These are phyloP conservation scores for Phytomonas sp. DNA, from an alignment of 208 protist genomes.

Conservation along the genomic window DNA sequence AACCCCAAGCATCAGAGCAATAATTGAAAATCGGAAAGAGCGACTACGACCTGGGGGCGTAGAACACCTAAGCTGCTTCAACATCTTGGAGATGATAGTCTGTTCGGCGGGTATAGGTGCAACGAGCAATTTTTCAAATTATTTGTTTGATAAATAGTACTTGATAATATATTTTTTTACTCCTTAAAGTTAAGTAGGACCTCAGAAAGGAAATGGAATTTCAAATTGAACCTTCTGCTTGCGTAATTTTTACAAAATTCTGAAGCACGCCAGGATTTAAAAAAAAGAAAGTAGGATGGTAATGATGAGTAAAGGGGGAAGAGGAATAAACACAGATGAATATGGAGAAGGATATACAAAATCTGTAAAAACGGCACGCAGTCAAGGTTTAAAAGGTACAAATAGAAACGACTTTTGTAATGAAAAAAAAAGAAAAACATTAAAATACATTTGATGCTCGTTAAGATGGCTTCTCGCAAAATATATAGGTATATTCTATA, in stretches of 20 bases:
- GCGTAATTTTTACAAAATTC: background rate
- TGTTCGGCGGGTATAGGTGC: background rate
- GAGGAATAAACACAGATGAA: background rate
- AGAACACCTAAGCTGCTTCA: background rate
- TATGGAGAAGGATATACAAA: background rate
- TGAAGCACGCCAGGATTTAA: background rate
- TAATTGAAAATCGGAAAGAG: background rate
- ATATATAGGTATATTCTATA: background rate
- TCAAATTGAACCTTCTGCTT: background rate
- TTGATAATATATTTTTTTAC: background rate
- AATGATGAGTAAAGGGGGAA: background rate
- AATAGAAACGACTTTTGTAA: background rate
- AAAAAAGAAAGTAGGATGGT: slow-evolving; percentile 7
- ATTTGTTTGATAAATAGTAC: background rate
- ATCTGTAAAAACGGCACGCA: background rate
- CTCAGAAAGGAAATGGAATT: background rate
- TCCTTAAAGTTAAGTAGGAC: background rate
- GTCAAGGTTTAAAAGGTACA: background rate
- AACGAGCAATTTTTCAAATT: background rate
- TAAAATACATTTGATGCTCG: background rate
- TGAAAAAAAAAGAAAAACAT: background rate
- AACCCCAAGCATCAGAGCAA: background rate
- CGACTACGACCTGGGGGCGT: background rate
- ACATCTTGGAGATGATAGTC: background rate
- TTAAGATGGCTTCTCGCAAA: background rate